phyloP scores from a whole-genome alignment of 306 rosid genomes.

The Crataegus laevigata region DNA sequence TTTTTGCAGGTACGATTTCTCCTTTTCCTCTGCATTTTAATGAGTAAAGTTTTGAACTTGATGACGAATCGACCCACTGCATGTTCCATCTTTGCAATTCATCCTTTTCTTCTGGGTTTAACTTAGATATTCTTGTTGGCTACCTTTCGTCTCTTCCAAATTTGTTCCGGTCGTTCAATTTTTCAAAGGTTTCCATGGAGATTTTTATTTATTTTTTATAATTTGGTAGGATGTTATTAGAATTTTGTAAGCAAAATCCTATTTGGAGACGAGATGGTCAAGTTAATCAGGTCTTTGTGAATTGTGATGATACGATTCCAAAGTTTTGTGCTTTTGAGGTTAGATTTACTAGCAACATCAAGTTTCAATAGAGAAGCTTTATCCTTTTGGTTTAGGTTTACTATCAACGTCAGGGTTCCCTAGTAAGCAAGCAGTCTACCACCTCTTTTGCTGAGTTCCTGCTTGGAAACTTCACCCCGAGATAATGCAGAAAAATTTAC shows the following conservation, averaged over 20 bases:
- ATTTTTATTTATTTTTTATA: neutral
- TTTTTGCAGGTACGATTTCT: constrained; percentile 1
- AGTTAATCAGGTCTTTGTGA: neutral
- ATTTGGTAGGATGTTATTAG: neutral
- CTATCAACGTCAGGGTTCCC: neutral
- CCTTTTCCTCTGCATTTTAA: neutral
- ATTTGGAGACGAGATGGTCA: neutral
- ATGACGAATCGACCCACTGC: neutral
- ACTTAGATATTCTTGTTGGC: neutral
- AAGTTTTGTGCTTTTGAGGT: too few relatives aligned
- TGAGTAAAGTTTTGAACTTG: neutral
- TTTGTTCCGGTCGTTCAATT: neutral
- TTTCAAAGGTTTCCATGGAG: neutral
- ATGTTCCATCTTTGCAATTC: neutral
- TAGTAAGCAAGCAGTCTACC: neutral
- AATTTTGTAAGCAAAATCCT: neutral
- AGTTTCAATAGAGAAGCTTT: too few relatives aligned
- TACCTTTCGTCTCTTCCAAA: neutral
- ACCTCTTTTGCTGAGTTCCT: neutral
- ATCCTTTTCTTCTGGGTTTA: neutral
- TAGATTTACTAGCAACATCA: neutral
- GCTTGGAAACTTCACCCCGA: neutral
- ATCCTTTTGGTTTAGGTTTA: neutral
- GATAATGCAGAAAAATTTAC: neutral
- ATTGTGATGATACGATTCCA: neutral